Base-by-base conservation (phyloP, 73 alveolate genomes). In the Symbiodinium pilosum region DNA sequence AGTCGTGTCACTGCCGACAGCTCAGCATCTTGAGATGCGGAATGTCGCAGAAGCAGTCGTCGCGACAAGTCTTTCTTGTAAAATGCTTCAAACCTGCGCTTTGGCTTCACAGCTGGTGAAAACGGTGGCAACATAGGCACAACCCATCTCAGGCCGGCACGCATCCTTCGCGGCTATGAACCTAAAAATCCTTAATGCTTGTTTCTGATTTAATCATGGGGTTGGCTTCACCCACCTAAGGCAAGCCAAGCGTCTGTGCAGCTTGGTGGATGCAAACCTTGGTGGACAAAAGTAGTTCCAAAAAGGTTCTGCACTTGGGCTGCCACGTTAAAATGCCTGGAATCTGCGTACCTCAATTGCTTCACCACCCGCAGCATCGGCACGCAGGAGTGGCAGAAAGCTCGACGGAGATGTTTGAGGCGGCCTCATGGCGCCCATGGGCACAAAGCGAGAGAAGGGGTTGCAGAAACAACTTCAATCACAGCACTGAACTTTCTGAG, bases 111-210 rank as follows among this genome's bases (percentile, higher is more conserved):
- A 24, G 28, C 26, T 54, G 32, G 20, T 26, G 32, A 54, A 26
- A 54, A 24, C 73, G 73, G 73, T 54, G 32, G 73, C 26, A 54
- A 5, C 73, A 16, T 51, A 16, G 28, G 68, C 21, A 24, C 68
- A 51, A 16, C 28, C 68, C 68, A 16, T 24, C 68, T 24, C 68
- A 51, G 4, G 21, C 68, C 68, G 68, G 28, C 20, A 36, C 95
- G 95, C 87, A 34, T 89, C 95, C 68, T 89, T 89, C 71, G 95
- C 95, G 41, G 87, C 87, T 6, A 89, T 44, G 95, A 64, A 89
- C 28, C 95, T 86, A 73, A 89, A 89, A 38, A 89, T 89, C 95
- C 95, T 87, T 9, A 32, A 54, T 11, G 26, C 26, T 30, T 30
- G 0, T 54, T 30, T 16, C 4, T 30, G 7, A 54, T 24, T 21